A percentile compares a stretch with the other conserved stretches of the same genome.
Evolutionary conservation across 177 flowering plant species (phyloP).

Genomic region (Vitis hybrid): DNA sequence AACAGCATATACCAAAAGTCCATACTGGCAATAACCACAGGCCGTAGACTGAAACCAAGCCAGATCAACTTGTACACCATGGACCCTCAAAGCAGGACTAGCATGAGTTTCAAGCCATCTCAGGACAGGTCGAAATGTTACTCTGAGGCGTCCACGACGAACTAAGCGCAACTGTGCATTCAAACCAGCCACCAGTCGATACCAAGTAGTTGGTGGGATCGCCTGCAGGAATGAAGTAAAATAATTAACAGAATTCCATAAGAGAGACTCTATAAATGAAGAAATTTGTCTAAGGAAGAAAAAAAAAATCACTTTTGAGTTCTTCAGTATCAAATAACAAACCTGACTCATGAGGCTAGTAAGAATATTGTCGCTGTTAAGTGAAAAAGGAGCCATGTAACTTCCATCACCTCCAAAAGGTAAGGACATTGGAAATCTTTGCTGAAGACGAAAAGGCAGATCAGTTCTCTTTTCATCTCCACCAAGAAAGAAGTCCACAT

Average conservation of each 20-base stretch:
- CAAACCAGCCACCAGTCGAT: slow-evolving; percentile 90
- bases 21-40: slow-evolving; percentile 82
- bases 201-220: slow-evolving; percentile 96
- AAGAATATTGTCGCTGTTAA: slow-evolving; percentile 86
- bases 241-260: background rate
- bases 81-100: slow-evolving; percentile 67
- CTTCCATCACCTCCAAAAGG: slow-evolving; percentile 97
- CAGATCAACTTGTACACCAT: slow-evolving; percentile 71
- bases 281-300: background rate
- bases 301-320: background rate
- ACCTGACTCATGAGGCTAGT: slow-evolving; percentile 99
- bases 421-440: slow-evolving; percentile 79
- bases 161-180: slow-evolving; percentile 95
- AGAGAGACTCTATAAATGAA: background rate
- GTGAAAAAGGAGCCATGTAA: slow-evolving; percentile 93
- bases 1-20: slow-evolving; percentile 60
- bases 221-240: slow-evolving; percentile 45
- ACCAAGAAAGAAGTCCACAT: slow-evolving; percentile 94
- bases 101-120: slow-evolving; percentile 92
- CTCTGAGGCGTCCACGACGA: slow-evolving; percentile 68
- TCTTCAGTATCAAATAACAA: slow-evolving; percentile 5
- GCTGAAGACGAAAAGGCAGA: slow-evolving; percentile 86
- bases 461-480: slow-evolving; percentile 97
- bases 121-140: slow-evolving; percentile 61
- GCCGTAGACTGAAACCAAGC: slow-evolving; percentile 88